Evolutionary conservation across 345 rosid genomes (phyloP).

Genomic region (Syzygium aqueum): DNA sequence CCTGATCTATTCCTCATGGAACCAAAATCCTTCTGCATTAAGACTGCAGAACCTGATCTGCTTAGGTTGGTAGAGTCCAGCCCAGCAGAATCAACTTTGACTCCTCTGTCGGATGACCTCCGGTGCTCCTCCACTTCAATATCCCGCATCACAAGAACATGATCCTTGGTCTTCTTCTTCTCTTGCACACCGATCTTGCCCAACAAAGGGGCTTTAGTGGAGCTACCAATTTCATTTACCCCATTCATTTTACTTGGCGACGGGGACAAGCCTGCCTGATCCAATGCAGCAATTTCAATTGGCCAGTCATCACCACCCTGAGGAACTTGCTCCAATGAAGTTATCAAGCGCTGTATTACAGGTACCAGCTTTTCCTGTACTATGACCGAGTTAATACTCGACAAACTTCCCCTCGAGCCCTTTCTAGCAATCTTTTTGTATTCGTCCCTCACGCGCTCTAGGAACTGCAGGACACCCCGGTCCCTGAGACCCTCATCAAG

Average conservation of each 20-base stretch:
- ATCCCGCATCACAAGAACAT: constrained; percentile 43
- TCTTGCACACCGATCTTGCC: constrained; percentile 55
- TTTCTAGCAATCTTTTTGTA: constrained; percentile 49
- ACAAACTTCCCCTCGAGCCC: constrained; percentile 55
- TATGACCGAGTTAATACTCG: constrained; percentile 38
- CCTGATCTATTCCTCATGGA: constrained; percentile 50
- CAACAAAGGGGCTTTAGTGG: constrained; percentile 66
- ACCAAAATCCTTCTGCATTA: constrained; percentile 53
- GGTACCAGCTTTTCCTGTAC: constrained; percentile 66
- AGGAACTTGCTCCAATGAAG: constrained; percentile 54
- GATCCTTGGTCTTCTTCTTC: constrained; percentile 69
- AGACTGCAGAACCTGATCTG: constrained; percentile 28
- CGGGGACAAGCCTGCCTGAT: neutral
- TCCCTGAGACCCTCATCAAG: constrained; percentile 51
- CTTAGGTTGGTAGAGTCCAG: constrained; percentile 28
- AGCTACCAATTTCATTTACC: constrained; percentile 35
- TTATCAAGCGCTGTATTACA: constrained; percentile 48
- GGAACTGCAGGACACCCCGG: constrained; percentile 42
- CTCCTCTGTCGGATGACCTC: constrained; percentile 41
- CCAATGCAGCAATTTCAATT: constrained; percentile 1
- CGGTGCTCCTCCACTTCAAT: constrained; percentile 59
- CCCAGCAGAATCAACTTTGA: constrained; percentile 23
- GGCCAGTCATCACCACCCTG: constrained; percentile 27
- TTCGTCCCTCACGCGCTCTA: constrained; percentile 63
- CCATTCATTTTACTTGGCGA: constrained; percentile 34